Base-by-base conservation (phyloP, 129 eudicot species). In the Pittosporum tobira region DNA sequence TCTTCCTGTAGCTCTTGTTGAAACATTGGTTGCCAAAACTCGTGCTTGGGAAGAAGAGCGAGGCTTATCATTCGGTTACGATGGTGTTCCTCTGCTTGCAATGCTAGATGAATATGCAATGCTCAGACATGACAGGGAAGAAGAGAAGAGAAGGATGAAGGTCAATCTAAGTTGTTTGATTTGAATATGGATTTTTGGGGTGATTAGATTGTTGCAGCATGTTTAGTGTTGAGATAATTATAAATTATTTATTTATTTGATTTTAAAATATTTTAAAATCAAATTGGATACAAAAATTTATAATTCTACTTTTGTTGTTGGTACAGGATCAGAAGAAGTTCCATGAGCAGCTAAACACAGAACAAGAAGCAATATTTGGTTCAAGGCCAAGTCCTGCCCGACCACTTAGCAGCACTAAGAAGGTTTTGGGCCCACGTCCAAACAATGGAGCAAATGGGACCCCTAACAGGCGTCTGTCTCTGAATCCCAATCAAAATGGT, bases 91-190 rank as follows among this genome's bases (percentile, higher is more conserved):
- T 2, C 78, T 91, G 24, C 98, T 91, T 53, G 98, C 96, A 24
- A 91, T 91, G 98, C 78, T 91, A 57, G 98, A 91, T 36, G 98
- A 91, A 76, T 91, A 91, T 57, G 82, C 74, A 20, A 80, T 91
- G 98, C 98, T 91, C 71, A 83, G 98, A 67, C 86, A 83, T 2
- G 98, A 91, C 61, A 79, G 94, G 73, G 98, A 91, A 75, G 98
- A 91, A 75, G 98, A 91, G 79, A 91, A 87, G 71, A 82, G 85
- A 71, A 81, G 88, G 80, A 50, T 83, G 73, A 86, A 67, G 89
- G 98, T 87, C 51, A 68, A 94, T 76, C 38, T 2, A 15, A 22
- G 27, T n/a, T 14, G 42, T 54, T 48, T 6, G 15, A 27, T 9
- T 19, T 28, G 21, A 38, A 23, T 20, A 14, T 59, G 13, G 18